phyloP scores from a whole-genome alignment of 2,329 filamentous ascomycete species.

The Parastagonospora nodorum region DNA sequence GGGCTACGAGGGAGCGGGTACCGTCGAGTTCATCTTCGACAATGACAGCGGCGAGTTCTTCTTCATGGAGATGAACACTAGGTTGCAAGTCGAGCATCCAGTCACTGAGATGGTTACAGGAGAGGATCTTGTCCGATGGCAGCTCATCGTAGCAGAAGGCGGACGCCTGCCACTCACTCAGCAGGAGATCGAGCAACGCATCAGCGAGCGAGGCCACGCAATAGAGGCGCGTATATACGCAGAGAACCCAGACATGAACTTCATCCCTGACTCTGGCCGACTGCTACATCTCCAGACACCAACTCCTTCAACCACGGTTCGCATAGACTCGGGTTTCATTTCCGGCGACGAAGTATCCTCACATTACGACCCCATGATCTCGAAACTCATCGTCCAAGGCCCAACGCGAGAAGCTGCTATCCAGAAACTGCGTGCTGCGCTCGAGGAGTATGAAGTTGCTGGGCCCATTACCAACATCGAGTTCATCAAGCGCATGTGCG shows the following conservation, averaged over 20 bases:
- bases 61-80: conserved; percentile 77
- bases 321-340: conserved; percentile 92
- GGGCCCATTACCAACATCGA: conserved; percentile 95
- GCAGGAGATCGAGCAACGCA: conserved; percentile 68
- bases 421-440: conserved; percentile 76
- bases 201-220: conserved; percentile 77
- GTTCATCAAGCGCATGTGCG: conserved; percentile 87
- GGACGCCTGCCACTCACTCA: conserved; percentile 70
- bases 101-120: conserved; percentile 83
- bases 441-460: conserved; percentile 90
- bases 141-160: conserved; percentile 82
- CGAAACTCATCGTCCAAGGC: conserved; percentile 92
- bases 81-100: conserved; percentile 94
- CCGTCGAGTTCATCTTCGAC: conserved; percentile 72
- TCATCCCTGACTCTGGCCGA: conserved; percentile 90
- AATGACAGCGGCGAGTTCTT: conserved; percentile 69
- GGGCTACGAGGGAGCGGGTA: conserved; percentile 68
- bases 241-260: conserved; percentile 88
- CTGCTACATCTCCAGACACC: conserved; percentile 84
- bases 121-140: conserved; percentile 89
- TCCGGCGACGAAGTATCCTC: conserved; percentile 90
- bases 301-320: conserved; percentile 69
- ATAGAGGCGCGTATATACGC: conserved; percentile 98
- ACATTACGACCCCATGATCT: conserved; percentile 98
- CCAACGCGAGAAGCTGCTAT: conserved; percentile 79